phyloP scores from a whole-genome alignment of 2,329 filamentous ascomycete genomes.

The Exserohilum rostratum region DNA sequence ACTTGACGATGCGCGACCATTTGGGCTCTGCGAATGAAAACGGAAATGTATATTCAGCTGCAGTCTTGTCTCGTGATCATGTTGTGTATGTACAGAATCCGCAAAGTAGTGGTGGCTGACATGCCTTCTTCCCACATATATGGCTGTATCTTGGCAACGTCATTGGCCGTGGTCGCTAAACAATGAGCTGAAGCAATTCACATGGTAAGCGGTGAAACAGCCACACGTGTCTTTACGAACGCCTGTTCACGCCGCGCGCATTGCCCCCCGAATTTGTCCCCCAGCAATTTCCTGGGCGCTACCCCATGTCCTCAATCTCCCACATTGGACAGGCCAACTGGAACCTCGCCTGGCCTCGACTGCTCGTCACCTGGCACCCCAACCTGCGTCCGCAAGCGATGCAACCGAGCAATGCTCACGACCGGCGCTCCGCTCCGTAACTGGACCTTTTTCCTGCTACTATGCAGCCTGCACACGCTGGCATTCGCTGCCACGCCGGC shows the following conservation, averaged over 20 bases:
- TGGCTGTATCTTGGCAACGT: constrained; percentile 10
- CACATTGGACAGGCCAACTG: constrained; percentile 17
- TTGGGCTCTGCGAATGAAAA: neutral
- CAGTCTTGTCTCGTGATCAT: neutral
- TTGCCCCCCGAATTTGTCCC: neutral
- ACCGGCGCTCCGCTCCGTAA: constrained; percentile 47
- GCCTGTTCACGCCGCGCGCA: constrained; percentile 26
- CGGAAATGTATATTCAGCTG: neutral
- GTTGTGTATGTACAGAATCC: neutral
- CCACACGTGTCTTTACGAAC: constrained; percentile 28
- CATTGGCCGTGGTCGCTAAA: constrained; percentile 11
- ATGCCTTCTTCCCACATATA: neutral
- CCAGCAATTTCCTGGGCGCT: constrained; percentile 13
- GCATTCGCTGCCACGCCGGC: constrained; percentile 33
- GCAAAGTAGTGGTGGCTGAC: constrained; percentile 18
- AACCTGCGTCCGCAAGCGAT: constrained; percentile 42
- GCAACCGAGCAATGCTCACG: constrained; percentile 48
- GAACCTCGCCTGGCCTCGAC: constrained; percentile 1
- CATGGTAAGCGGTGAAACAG: constrained; percentile 22
- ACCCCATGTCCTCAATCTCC: constrained; percentile 19
- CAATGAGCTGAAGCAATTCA: constrained; percentile 11
- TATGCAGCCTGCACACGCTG: constrained; percentile 39
- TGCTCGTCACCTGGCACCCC: constrained; percentile 19
- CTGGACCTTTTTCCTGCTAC: constrained; percentile 44
- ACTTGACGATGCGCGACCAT: neutral